phyloP scores from a whole-genome alignment of 2,329 filamentous ascomycete species.

The Fusarium veterinarium region DNA sequence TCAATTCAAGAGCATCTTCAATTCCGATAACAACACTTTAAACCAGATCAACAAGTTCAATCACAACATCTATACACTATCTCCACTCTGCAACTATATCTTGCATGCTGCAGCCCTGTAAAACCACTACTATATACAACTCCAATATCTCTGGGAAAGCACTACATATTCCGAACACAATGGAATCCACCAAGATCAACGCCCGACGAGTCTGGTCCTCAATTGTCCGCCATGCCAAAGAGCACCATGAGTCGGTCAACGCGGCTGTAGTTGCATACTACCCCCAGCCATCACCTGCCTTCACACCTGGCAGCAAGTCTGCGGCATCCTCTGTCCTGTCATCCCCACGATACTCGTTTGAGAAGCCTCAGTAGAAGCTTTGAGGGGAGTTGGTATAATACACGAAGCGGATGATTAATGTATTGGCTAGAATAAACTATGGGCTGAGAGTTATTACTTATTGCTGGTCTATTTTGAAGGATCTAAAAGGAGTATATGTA shows the following conservation, averaged over 20 bases:
- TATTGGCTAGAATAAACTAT: no score
- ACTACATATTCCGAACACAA: neutral
- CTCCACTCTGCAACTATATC: neutral
- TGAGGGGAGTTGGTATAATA: neutral
- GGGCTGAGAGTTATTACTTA: neutral
- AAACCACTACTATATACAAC: neutral
- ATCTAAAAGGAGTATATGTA: neutral
- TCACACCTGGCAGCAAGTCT: neutral
- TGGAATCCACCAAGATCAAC: neutral
- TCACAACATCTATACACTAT: neutral
- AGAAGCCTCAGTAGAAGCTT: neutral
- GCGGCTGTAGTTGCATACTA: neutral
- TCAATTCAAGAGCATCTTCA: neutral
- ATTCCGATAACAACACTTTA: neutral
- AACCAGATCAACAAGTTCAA: neutral
- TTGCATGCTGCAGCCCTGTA: neutral
- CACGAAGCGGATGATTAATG: neutral
- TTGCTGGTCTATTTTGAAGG: fast-evolving
- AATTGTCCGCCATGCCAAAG: neutral
- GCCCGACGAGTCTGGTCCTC: neutral
- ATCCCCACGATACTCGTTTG: neutral
- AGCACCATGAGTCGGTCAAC: neutral
- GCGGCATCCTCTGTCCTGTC: neutral
- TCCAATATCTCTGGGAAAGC: no score
- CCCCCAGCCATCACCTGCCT: neutral